Conservation (phyloP, 768 basidiomycete species). For the Cystobasidium onofrii region DNA sequence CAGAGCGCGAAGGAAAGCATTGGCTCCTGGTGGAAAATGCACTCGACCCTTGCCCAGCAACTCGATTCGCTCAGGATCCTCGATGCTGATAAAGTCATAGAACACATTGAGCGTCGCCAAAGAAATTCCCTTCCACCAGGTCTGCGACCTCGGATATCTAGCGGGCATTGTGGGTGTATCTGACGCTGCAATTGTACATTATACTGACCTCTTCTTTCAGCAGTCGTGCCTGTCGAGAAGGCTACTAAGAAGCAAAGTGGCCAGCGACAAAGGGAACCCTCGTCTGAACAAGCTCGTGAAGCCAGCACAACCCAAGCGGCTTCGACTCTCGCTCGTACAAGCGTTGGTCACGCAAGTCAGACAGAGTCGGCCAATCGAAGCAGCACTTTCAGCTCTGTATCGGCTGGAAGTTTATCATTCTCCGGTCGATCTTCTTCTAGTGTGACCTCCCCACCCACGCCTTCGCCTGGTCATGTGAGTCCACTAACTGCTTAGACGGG, state of each 20-base stretch:
- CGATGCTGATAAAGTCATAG: not conserved
- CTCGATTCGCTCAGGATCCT: conserved; percentile 18
- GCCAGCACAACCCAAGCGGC: not conserved
- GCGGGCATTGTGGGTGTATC: not conserved
- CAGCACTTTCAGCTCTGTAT: not conserved
- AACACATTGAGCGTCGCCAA: conserved; percentile 6
- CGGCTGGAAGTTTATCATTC: not conserved
- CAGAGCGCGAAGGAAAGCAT: not conserved
- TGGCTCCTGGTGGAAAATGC: conserved; percentile 1
- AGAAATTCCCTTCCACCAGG: conserved; percentile 9
- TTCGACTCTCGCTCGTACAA: not conserved
- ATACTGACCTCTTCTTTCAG: too few species aligned
- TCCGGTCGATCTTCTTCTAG: not conserved
- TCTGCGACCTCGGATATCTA: not conserved
- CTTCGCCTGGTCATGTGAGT: not conserved
- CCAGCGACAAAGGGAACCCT: too few species aligned
- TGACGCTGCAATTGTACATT: too few species aligned
- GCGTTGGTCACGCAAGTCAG: not conserved
- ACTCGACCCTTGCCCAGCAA: not conserved
- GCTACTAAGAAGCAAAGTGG: too few species aligned
- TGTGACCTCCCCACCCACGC: not conserved
- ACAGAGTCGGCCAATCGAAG: not conserved
- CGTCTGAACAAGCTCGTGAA: too few species aligned
- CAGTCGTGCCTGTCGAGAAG: too few species aligned
- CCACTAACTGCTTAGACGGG: not conserved